Evolutionary conservation across 2,329 filamentous ascomycete genomes (phyloP).

Genomic region (Aureobasidium sp.): DNA sequence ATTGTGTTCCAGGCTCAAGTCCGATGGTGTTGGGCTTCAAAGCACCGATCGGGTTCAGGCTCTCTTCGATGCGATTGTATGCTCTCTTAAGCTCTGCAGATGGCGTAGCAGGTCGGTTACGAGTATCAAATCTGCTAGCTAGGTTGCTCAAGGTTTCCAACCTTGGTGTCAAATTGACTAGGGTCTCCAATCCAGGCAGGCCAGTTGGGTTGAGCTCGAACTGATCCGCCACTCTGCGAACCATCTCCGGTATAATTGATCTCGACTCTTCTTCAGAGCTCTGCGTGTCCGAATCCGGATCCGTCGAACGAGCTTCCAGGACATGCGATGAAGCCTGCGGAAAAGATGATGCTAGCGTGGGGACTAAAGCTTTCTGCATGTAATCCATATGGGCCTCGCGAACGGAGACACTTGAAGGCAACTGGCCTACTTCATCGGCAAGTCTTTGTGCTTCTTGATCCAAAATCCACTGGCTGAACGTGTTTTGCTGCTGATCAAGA

Average conservation of each 20-base stretch:
- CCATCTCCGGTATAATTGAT: conserved; percentile 6
- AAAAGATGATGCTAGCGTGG: conserved; percentile 5
- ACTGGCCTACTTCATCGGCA: neutral
- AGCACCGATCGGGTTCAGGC: conserved; percentile 4
- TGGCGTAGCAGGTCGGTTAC: neutral
- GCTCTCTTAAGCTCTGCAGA: conserved; percentile 40
- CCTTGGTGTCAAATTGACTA: conserved; percentile 5
- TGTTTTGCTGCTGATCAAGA: conserved; percentile 44
- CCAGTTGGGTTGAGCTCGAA: neutral
- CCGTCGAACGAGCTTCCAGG: neutral
- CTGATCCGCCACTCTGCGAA: conserved; percentile 11
- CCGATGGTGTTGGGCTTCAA: neutral
- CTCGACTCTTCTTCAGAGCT: conserved; percentile 10
- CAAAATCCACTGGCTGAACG: conserved; percentile 63
- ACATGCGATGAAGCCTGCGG: neutral
- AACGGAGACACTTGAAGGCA: neutral
- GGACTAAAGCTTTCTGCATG: conserved; percentile 6
- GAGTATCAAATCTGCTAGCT: neutral
- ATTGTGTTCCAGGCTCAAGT: conserved; percentile 10
- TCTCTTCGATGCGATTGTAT: conserved; percentile 50
- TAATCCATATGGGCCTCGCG: conserved; percentile 5
- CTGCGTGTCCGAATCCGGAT: neutral
- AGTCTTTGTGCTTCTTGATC: conserved; percentile 18
- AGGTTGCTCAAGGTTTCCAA: conserved; percentile 1
- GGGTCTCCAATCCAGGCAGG: neutral